phyloP scores from a whole-genome alignment of 1,284 basidiomycete genomes.

The Golubevia sp. region DNA sequence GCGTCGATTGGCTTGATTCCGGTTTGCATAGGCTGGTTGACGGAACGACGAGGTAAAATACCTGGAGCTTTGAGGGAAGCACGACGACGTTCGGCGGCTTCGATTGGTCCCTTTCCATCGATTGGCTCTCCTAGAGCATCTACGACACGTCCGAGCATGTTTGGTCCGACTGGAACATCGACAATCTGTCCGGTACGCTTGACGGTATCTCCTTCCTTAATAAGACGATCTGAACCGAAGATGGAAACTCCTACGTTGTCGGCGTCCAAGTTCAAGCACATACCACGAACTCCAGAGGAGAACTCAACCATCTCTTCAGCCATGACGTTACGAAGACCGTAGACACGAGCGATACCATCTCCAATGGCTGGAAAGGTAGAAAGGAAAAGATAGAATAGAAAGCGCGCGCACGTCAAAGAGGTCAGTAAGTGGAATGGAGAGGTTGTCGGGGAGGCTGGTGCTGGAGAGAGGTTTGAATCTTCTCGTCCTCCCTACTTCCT shows the following conservation, averaged over 20 bases:
- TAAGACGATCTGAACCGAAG: slow-evolving; percentile 99
- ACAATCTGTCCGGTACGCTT: slow-evolving; percentile 99
- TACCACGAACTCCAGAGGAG: slow-evolving; percentile 86
- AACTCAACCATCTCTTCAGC: slow-evolving; percentile 99
- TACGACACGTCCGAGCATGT: slow-evolving; percentile 95
- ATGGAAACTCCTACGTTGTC: slow-evolving; percentile 99
- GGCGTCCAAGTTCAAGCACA: slow-evolving; percentile 99
- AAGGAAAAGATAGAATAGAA: slow-evolving; percentile 20
- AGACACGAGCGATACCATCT: slow-evolving; percentile 99
- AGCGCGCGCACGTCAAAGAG: slow-evolving; percentile 7
- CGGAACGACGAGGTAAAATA: slow-evolving; percentile 97
- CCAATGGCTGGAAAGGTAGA: slow-evolving; percentile 75
- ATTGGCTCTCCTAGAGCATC: slow-evolving; percentile 99
- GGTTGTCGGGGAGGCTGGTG: background rate
- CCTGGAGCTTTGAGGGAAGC: slow-evolving; percentile 98
- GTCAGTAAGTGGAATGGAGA: background rate
- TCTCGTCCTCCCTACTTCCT: background rate
- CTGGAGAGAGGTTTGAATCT: background rate
- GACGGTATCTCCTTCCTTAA: slow-evolving; percentile 99
- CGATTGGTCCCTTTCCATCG: slow-evolving; percentile 97
- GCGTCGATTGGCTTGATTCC: slow-evolving; percentile 99
- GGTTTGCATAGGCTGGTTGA: slow-evolving; percentile 99
- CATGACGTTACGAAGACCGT: slow-evolving; percentile 77
- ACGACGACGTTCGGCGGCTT: slow-evolving; percentile 88
- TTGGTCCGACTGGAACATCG: slow-evolving; percentile 96